Conservation (phyloP, 345 rosid species). For the Jatropha curcas region DNA sequence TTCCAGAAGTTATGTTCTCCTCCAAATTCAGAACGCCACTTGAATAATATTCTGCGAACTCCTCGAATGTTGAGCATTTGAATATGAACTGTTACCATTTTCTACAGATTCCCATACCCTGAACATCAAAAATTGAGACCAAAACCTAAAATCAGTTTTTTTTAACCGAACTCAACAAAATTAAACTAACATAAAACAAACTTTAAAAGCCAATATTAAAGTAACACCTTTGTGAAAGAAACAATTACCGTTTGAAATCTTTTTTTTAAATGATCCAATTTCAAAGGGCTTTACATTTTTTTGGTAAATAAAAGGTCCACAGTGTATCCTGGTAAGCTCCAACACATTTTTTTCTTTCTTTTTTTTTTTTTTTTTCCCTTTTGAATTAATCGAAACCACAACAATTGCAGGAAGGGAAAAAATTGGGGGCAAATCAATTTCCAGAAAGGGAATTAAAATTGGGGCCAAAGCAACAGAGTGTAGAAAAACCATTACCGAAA, state of each 20-base stretch:
- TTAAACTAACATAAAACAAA: background rate
- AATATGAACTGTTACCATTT: conserved; percentile 73
- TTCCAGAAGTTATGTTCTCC: conserved; percentile 80
- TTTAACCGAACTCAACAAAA: background rate
- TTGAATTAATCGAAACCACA: no score
- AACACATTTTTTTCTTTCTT: no score
- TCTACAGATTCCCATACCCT: conserved; percentile 95
- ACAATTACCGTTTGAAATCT: conserved; percentile 74
- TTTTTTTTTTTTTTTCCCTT: no score
- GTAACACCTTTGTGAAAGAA: background rate
- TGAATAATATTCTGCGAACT: conserved; percentile 65
- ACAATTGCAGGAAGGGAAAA: no score
- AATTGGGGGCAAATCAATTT: no score
- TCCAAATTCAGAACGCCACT: conserved; percentile 85
- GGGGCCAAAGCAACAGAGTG: no score
- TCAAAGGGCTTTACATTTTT: conserved; percentile 62
- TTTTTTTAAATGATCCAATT: conserved; percentile 94
- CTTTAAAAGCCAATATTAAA: background rate
- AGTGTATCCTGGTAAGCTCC: conserved; percentile 93
- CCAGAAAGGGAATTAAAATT: no score
- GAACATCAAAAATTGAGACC: conserved; percentile 27
- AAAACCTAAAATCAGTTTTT: background rate
- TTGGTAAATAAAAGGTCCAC: conserved; percentile 81
- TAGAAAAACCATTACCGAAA: no score
- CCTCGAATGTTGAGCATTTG: conserved; percentile 74